Base-by-base conservation (phyloP, 208 protist genomes). In the Herpetomonas samuelpessoai region DNA sequence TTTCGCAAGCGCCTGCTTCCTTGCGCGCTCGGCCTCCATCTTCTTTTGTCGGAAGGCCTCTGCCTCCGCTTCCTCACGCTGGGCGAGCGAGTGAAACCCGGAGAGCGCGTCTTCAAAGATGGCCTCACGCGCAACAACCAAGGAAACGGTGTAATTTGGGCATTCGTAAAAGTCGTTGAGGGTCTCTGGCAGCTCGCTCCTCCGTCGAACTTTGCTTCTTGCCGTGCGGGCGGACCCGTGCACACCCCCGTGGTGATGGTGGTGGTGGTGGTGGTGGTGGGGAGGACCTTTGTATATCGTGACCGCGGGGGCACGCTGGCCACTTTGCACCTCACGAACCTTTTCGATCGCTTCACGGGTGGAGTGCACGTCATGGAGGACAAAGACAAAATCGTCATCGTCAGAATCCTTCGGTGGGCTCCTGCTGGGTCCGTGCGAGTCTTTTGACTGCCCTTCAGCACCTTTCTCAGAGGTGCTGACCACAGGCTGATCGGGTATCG, bases 41-140 rank as follows among this genome's bases (percentile, higher is more conserved):
- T 21, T 6, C 46, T 51, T 51, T 9, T 26, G 46, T 0, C 47
- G 30, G 28, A 77, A 58, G 9, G 52, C 31, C 25, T 63, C 51
- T 39, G 58, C 49, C 62, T 81, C 60, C 44, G 47, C 62, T 35
- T 63, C 54, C 45, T 84, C 78, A 12, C 63, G 65, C 24, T 65
- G 56, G 47, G 68, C 69, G 51, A 77, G 74, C 19, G 73, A 76
- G 53, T 71, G 62, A 51, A 85, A 85, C 14, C 78, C 78, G 7
- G 64, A 75, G 3, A 85, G 64, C 1, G 78, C 78, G 54, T 85
- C 78, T 12, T 71, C 61, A 57, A 85, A 74, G 57, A 85, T 21
- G 50, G 74, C 73, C 28, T 69, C 59, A 3, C 74, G 69, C 9
- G 68, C 53, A 1, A 64, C 70, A n/a, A 63, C 65, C 46, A 85